Base-by-base conservation (phyloP, 768 basidiomycete genomes). In the Plicaturopsis crispa region DNA sequence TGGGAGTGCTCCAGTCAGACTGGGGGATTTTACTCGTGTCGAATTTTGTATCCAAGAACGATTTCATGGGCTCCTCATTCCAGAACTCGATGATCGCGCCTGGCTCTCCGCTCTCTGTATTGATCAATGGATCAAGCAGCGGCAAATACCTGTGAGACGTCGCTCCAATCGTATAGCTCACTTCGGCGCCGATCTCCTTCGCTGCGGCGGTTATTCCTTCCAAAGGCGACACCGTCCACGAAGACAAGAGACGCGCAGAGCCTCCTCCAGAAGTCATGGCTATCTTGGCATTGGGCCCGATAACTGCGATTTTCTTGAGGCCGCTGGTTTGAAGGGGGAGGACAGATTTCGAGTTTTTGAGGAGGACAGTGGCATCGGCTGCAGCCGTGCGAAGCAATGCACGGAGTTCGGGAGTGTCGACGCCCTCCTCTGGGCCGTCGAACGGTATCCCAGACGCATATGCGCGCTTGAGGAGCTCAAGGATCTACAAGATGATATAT, bases 261-360 rank as follows among this genome's bases (percentile, higher is more conserved):
- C 80, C 79, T 26, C 78, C 78, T 6, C 78, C 76, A 20, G 74
- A 75, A 30, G 68, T 70, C 43, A 70, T 63, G 0, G 67, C 61
- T 24, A 55, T 50, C 50, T 71, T 78, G 5, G 72, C 74, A 52
- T 81, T 80, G 3, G 77, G 75, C 0, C 79, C 80, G 43, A 81
- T 76, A 33, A 83, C 66, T 8, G 74, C 78, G 31, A 83, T 67
- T 32, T 61, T 69, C 44, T 65, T 70, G 31, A 57, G 33, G 8
- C 38, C 31, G 1, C 34, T 23, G 11, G 49, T 40, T n/a, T 41
- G 44, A n/a, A 79, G 53, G 0, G 78, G 78, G 11, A 82, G 64
- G 21, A 80, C 39, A 2, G 54, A 54, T 6, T 60, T 58, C 4
- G 74, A 64, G 53, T 83, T 83, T 57, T 80, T 80, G 22, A 81